Base-by-base conservation (phyloP, 2,329 filamentous ascomycete genomes). In the Escovopsis sp. region DNA sequence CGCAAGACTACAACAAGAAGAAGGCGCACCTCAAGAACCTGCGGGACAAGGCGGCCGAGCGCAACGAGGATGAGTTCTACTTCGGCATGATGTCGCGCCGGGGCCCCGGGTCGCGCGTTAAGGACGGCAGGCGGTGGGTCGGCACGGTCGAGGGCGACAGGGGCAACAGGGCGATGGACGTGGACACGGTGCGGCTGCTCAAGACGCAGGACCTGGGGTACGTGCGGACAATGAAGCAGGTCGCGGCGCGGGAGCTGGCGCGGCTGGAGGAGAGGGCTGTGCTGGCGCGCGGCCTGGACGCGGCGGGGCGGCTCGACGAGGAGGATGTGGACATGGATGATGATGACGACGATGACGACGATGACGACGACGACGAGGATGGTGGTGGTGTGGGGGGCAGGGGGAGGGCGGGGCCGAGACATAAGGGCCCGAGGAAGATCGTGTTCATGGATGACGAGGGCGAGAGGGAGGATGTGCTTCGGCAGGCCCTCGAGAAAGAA, bases 51-150 rank as follows among this genome's bases (percentile, higher is more conserved):
- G 78, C 75, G 5, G 60, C 75, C 45, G 72, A 79, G 34, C 73
- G 77, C 51, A 82, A 82, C 59, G 77, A 81, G 41, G 79, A 83
- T 72, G 79, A 83, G 55, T 83, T 82, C 61, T 81, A 80, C 64
- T 80, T 75, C 54, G 76, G 75, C 48, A 83, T 83, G 79, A 64
- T 81, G 53, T 74, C 72, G 50, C 73, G 73, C 47, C 67, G 68
- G 44, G 75, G 75, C 9, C 70, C 75, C 4, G 68, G 70, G 6
- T 67, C 67, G 6, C 59, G 59, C 15, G 54, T 73, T 34, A 64
- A 68, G 49, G 64, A 58, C 49, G 75, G 66, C 43, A 72, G 67
- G 54, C 59, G 57, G 36, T 75, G 71, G 63, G 68, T 61, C 2
- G 77, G 76, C 32, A 74, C 67, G 0, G 68, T 77, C 0, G 63